phyloP scores from a whole-genome alignment of 2,329 filamentous ascomycete species.

The Boeremia exigua region DNA sequence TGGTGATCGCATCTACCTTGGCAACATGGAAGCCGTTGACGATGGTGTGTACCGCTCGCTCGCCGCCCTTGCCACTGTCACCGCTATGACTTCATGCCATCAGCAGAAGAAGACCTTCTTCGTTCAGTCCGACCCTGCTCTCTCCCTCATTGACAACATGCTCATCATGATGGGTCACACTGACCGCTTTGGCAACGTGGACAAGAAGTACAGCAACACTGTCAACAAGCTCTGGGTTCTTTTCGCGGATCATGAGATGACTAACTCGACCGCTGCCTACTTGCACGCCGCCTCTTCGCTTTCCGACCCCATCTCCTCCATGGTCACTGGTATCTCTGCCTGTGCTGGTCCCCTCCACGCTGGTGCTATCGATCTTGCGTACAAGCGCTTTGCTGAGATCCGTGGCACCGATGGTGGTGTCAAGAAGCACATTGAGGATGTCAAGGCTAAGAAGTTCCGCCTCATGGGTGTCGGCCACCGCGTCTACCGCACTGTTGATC shows the following conservation, averaged over 20 bases:
- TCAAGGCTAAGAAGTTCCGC: background rate
- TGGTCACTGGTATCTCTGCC: background rate
- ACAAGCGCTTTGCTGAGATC: background rate
- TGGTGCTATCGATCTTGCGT: background rate
- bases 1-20: background rate
- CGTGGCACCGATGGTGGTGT: background rate
- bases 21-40: background rate
- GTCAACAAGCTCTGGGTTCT: background rate
- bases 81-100: background rate
- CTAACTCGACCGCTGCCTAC: background rate
- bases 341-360: background rate
- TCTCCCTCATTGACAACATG: background rate
- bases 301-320: background rate
- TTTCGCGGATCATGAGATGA: background rate
- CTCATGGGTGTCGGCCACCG: background rate
- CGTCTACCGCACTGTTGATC: background rate
- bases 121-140: background rate
- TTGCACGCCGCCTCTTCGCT: background rate
- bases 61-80: background rate
- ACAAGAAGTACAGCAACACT: background rate
- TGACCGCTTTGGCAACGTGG: background rate
- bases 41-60: background rate
- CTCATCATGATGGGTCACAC: background rate
- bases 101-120: background rate
- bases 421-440: background rate